These are phyloP conservation scores for Fragilariopsis cylindrus DNA, from an alignment of 108 stramenopile species.

Conservation along the genomic window DNA sequence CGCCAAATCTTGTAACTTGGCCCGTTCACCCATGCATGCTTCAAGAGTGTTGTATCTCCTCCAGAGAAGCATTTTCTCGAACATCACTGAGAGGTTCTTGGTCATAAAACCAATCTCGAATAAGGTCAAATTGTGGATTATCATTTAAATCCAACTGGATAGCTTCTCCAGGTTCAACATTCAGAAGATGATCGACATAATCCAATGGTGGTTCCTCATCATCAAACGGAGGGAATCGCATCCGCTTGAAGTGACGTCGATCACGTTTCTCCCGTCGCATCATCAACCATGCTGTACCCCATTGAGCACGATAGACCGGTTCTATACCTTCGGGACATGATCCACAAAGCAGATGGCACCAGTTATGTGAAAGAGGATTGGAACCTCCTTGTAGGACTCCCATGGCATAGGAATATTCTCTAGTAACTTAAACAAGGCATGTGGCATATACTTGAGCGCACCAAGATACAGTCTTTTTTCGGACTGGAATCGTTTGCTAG, in stretches of 20 bases:
- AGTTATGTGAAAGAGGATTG: constrained; percentile 97
- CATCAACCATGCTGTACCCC: constrained; percentile 99
- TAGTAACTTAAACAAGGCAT: constrained; percentile 97
- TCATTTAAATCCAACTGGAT: constrained; percentile 63
- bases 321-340: constrained; percentile 98
- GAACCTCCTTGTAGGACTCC: constrained; percentile 91
- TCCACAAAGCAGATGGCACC: constrained; percentile 99
- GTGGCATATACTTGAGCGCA: constrained; percentile 99
- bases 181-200: constrained; percentile 98
- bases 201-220: constrained; percentile 99
- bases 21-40: constrained; percentile 90
- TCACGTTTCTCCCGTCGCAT: constrained; percentile 99
- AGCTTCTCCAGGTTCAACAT: constrained; percentile 91
- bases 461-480: constrained; percentile 98
- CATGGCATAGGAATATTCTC: constrained; percentile 99
- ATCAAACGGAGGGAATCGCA: constrained; percentile 99
- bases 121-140: constrained; percentile 52
- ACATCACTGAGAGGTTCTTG: constrained; percentile 63
- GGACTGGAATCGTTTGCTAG: constrained; percentile 92
- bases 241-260: constrained; percentile 98
- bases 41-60: constrained; percentile 49
- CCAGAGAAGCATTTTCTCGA: constrained; percentile 8
- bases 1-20: constrained; percentile 94
- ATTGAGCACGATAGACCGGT: constrained; percentile 98
- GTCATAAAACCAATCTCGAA: constrained; percentile 87